Conservation (phyloP, 495 filamentous ascomycete genomes). For the Glarea lozoyensis region DNA sequence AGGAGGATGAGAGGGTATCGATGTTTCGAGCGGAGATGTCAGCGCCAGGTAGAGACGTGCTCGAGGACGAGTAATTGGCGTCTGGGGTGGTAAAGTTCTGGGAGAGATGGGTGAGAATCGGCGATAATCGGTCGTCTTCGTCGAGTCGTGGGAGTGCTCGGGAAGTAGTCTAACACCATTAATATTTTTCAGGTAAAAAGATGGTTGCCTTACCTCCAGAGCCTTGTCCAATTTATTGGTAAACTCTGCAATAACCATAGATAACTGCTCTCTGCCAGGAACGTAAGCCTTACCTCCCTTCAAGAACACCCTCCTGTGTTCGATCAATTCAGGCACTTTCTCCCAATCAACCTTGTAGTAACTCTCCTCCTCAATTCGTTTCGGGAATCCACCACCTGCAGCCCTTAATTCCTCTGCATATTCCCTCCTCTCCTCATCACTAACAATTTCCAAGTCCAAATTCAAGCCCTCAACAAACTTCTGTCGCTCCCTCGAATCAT, state of each 20-base stretch:
- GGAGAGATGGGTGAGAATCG: conserved; percentile 85
- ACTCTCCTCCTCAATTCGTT: conserved; percentile 27
- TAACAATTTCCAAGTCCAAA: conserved; percentile 74
- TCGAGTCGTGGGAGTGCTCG: conserved; percentile 86
- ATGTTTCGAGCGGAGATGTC: conserved; percentile 69
- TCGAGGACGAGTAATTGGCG: conserved; percentile 54
- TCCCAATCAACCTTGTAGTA: conserved; percentile 98
- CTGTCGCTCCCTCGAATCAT: conserved; percentile 58
- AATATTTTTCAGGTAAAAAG: too few species aligned
- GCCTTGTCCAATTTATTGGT: conserved; percentile 64
- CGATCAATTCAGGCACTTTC: conserved; percentile 82
- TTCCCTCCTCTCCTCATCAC: conserved; percentile 39
- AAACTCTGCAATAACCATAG: conserved; percentile 84
- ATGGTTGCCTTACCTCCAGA: conserved; percentile 55
- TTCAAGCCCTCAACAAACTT: conserved; percentile 71
- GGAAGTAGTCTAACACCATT: conserved; percentile 56
- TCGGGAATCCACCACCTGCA: background rate
- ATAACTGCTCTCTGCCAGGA: conserved; percentile 73
- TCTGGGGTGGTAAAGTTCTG: conserved; percentile 91
- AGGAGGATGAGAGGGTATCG: conserved; percentile 74
- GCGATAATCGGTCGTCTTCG: conserved; percentile 91
- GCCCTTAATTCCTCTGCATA: background rate
- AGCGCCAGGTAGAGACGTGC: conserved; percentile 33
- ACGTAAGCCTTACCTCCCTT: conserved; percentile 85
- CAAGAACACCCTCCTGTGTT: conserved; percentile 65